Evolutionary conservation across 129 eudicot genomes (phyloP).

Genomic region (Apium graveolens): DNA sequence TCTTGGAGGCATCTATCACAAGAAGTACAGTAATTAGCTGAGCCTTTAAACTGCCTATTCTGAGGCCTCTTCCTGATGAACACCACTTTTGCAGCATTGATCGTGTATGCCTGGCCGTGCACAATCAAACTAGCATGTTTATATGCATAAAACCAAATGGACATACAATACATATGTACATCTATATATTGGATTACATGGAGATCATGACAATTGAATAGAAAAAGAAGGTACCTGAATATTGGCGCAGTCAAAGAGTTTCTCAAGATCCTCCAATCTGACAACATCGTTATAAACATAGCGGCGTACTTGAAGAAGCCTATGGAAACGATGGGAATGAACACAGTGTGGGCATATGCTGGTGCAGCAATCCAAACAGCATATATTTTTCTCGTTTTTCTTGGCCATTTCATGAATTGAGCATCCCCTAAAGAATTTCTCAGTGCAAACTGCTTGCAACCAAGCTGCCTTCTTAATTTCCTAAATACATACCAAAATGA

Average conservation of each 20-base stretch:
- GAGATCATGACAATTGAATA: neutral
- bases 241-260: conserved; percentile 80
- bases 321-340: conserved; percentile 62
- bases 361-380: conserved; percentile 86
- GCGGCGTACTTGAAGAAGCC: conserved; percentile 93
- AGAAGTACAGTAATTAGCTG: conserved; percentile 89
- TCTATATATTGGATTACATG: neutral
- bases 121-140: neutral
- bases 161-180: neutral
- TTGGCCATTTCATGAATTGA: conserved; percentile 71
- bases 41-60: conserved; percentile 88
- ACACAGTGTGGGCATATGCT: conserved; percentile 96
- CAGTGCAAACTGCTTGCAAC: conserved; percentile 78
- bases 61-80: conserved; percentile 95
- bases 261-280: conserved; percentile 88
- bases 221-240: conserved; percentile 53
- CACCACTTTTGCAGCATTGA: conserved; percentile 88
- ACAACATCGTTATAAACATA: conserved; percentile 94
- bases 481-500: conserved; percentile 19
- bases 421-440: conserved; percentile 72
- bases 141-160: neutral
- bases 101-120: conserved; percentile 73
- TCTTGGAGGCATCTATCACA: conserved; percentile 97
- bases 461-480: conserved; percentile 81
- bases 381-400: conserved; percentile 95